phyloP scores from a whole-genome alignment of 257 asterid species.

The Catharanthus roseus region DNA sequence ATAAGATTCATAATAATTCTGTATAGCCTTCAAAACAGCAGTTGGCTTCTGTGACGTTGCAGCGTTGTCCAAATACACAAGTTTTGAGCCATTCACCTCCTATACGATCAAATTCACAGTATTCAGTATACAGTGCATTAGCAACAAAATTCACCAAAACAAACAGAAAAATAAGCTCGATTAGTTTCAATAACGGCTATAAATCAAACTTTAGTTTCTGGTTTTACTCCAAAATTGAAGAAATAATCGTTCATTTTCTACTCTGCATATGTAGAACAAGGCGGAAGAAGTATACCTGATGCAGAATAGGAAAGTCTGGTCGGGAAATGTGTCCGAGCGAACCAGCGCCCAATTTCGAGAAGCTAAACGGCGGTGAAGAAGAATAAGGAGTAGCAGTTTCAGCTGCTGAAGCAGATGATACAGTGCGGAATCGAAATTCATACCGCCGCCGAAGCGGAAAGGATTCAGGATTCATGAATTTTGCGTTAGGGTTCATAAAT shows the following conservation, averaged over 20 bases:
- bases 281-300: constrained; percentile 41
- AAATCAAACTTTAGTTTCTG: not conserved
- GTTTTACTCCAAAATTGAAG: not conserved
- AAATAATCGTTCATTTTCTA: not conserved
- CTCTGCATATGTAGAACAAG: not conserved
- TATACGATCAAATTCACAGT: constrained; percentile 25
- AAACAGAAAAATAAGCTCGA: not conserved
- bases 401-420: constrained; percentile 30
- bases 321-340: constrained; percentile 73
- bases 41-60: constrained; percentile 99
- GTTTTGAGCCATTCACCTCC: constrained; percentile 83
- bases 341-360: constrained; percentile 47
- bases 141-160: not conserved
- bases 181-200: not conserved
- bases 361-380: constrained; percentile 33
- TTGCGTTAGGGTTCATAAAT: constrained; percentile 25
- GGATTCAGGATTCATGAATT: constrained; percentile 23
- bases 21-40: constrained; percentile 59
- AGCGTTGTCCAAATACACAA: constrained; percentile 95
- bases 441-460: constrained; percentile 10
- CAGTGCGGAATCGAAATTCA: constrained; percentile 27
- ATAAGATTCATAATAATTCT: constrained; percentile 59
- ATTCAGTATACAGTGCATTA: not conserved
- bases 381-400: constrained; percentile 26
- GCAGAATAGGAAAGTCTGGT: constrained; percentile 86